phyloP scores from a whole-genome alignment of 441 rosid species.

The Erodium texanum region DNA sequence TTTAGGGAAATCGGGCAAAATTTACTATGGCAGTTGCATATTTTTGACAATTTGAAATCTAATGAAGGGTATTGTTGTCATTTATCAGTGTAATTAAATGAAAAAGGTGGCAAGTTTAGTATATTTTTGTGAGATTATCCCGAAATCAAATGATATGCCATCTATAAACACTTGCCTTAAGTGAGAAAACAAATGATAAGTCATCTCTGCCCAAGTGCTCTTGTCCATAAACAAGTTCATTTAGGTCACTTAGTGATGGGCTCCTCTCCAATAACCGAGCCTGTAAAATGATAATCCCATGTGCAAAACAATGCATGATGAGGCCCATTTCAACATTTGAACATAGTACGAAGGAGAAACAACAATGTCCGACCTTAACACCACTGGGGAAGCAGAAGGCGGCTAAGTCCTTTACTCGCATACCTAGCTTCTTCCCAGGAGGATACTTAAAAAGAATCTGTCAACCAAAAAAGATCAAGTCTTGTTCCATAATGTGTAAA shows the following conservation, averaged over 20 bases:
- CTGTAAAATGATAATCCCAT: slow-evolving; percentile 31
- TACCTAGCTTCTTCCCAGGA: slow-evolving; percentile 70
- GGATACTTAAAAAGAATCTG: slow-evolving; percentile 89
- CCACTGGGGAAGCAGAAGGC: slow-evolving; percentile 94
- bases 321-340: neutral
- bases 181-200: slow-evolving; percentile 73
- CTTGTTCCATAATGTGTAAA: neutral
- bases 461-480: slow-evolving; percentile 11
- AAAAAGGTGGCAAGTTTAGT: no score
- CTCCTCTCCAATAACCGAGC: slow-evolving; percentile 77
- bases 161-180: slow-evolving; percentile 44
- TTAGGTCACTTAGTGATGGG: slow-evolving; percentile 89
- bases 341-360: neutral
- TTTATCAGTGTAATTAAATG: no score
- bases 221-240: slow-evolving; percentile 94
- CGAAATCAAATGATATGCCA: no score
- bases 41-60: no score
- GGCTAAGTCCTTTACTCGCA: slow-evolving; percentile 78
- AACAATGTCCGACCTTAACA: slow-evolving; percentile 53
- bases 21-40: no score
- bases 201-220: slow-evolving; percentile 91
- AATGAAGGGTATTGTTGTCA: no score
- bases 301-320: neutral
- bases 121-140: no score
- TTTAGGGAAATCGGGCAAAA: no score